A percentile compares a stretch with the other conserved stretches of the same genome.
Conservation (phyloP, 2,329 filamentous ascomycete species). For the Gaeumannomyces tritici region DNA sequence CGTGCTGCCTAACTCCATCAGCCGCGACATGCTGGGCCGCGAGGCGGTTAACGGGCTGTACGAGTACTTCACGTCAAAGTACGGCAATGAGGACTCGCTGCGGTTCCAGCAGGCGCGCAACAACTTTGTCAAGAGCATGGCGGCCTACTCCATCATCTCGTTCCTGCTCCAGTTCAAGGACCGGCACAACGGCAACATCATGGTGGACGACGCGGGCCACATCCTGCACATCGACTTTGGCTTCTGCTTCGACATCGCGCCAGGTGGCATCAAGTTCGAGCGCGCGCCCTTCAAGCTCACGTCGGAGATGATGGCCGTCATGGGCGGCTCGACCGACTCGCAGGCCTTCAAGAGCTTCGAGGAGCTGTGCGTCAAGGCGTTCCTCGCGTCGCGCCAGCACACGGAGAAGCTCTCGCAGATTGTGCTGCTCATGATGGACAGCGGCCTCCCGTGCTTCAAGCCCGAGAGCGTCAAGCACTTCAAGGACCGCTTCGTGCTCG, state of each 20-base stretch:
- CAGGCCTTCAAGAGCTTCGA: conserved; percentile 95
- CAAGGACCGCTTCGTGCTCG: conserved; percentile 82
- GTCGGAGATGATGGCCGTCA: conserved; percentile 95
- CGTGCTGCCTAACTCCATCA: conserved; percentile 94
- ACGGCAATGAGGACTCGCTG: conserved; percentile 91
- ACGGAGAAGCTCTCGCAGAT: conserved; percentile 84
- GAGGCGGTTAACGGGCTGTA: conserved; percentile 97
- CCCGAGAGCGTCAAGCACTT: conserved; percentile 91
- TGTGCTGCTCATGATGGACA: conserved; percentile 91
- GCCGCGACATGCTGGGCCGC: conserved; percentile 94
- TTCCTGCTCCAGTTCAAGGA: conserved; percentile 99
- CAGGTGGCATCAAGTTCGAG: conserved; percentile 94
- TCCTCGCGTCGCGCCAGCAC: conserved; percentile 78
- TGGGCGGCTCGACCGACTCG: conserved; percentile 78
- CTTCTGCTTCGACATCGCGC: conserved; percentile 98
- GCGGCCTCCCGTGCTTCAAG: conserved; percentile 94
- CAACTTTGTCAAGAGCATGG: conserved; percentile 99
- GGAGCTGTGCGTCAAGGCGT: conserved; percentile 91
- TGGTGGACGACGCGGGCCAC: conserved; percentile 95
- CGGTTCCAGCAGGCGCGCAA: conserved; percentile 89
- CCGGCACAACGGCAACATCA: conserved; percentile 98
- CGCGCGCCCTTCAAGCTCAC: conserved; percentile 97
- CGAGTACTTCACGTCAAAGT: conserved; percentile 96
- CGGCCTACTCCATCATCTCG: conserved; percentile 93
- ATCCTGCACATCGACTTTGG: conserved; percentile 98